phyloP scores from a whole-genome alignment of 2,329 filamentous ascomycete genomes.

The Colletotrichum gigasporum region DNA sequence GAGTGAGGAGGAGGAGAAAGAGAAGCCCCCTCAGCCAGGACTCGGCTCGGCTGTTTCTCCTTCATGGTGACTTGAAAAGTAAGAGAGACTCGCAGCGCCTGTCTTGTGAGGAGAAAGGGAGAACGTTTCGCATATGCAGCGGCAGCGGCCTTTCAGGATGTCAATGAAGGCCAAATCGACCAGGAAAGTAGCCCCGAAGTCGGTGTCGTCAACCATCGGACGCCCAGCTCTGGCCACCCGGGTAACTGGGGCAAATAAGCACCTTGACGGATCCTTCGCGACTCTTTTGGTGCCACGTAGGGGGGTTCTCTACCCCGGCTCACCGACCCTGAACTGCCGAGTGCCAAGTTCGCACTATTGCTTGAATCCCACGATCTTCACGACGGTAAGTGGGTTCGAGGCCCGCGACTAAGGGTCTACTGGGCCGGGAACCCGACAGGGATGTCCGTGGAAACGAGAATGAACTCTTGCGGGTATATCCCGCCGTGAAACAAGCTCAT shows the following conservation, averaged over 20 bases:
- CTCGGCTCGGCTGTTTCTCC: background rate
- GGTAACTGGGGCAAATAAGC: background rate
- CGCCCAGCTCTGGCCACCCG: background rate
- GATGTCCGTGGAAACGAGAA: slow-evolving; percentile 11
- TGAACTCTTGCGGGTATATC: slow-evolving; percentile 21
- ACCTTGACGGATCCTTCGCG: too few relatives aligned
- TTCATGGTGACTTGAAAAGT: background rate
- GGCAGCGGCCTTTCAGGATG: too few relatives aligned
- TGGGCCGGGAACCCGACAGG: slow-evolving; percentile 10
- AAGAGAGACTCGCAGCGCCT: too few relatives aligned
- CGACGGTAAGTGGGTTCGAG: background rate
- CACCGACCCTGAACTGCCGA: background rate
- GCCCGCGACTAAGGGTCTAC: background rate
- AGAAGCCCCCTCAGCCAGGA: background rate
- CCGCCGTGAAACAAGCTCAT: slow-evolving; percentile 11
- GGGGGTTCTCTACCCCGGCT: background rate
- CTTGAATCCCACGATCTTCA: background rate
- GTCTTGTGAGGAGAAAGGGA: background rate
- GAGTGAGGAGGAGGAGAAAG: too few relatives aligned
- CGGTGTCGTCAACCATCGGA: background rate
- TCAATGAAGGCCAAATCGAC: too few relatives aligned
- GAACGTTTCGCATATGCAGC: background rate
- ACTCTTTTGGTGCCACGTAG: too few relatives aligned
- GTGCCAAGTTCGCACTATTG: background rate
- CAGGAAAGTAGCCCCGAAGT: background rate